Evolutionary conservation across 2,329 filamentous ascomycete species (phyloP).

Genomic region (Zelopaecilomyces penicillatus): DNA sequence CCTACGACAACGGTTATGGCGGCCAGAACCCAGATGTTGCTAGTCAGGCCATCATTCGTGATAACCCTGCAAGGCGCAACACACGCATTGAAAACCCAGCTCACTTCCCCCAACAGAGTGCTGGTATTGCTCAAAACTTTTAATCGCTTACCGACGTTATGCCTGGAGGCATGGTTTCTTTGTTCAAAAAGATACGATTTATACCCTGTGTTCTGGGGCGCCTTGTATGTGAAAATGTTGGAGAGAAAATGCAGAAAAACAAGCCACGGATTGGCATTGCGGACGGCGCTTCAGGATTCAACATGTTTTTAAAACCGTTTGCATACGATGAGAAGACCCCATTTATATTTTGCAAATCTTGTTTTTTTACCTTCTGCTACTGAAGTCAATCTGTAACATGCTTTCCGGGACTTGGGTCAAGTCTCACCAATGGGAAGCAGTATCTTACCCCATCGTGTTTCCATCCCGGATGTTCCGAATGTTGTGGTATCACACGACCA

Average conservation of each 20-base stretch:
- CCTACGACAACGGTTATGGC: constrained; percentile 38
- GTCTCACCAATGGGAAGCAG: too few species aligned
- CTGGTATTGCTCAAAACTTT: constrained; percentile 96
- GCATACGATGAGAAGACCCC: constrained; percentile 1
- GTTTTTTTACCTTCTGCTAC: background rate
- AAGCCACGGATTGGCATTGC: too few species aligned
- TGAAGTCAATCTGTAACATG: too few species aligned
- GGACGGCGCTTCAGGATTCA: constrained; percentile 3
- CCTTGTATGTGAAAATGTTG: too few species aligned
- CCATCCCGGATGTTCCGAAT: too few species aligned
- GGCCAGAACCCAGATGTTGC: constrained; percentile 31
- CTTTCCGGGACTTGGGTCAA: too few species aligned
- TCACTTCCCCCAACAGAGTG: constrained; percentile 85
- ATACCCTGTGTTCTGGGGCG: too few species aligned
- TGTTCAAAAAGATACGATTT: too few species aligned
- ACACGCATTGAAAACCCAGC: constrained; percentile 88
- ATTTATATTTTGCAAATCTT: background rate
- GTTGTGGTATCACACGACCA: background rate
- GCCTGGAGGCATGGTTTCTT: too few species aligned
- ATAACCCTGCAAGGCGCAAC: constrained; percentile 86
- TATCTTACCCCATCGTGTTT: too few species aligned
- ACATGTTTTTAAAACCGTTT: constrained; percentile 7
- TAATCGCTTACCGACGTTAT: constrained; percentile 33
- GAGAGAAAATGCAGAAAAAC: too few species aligned
- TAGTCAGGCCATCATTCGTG: constrained; percentile 75